Base-by-base conservation (phyloP, 1,284 basidiomycete genomes). In the Cutaneotrichosporon cyanovorans region DNA sequence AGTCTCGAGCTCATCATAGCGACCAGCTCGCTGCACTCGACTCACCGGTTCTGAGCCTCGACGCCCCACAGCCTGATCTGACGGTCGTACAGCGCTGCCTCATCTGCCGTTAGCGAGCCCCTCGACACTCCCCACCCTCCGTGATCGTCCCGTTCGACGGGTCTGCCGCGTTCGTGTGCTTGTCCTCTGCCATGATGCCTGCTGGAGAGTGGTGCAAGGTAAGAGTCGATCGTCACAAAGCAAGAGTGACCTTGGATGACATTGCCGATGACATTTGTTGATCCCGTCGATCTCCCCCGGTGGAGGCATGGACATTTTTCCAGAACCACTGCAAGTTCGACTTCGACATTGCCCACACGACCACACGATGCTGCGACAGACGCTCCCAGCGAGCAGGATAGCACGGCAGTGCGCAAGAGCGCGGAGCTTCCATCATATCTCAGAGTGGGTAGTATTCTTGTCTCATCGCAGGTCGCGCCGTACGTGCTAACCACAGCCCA, bases 1-100 rank as follows among this genome's bases (percentile, higher is more conserved):
- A 45, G 38, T 23, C 19, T 28, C n/a, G n/a, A n/a, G n/a, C n/a
- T n/a, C n/a, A n/a, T n/a, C n/a, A n/a, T n/a, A n/a, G n/a, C n/a
- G 31, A 38, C 20, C 23, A 45, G 19, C 20, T 30, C 18, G 6
- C 31, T 14, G 11, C n/a, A 18, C 5, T 28, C 16, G 4, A 68
- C 75, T 60, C 54, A 89, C 90, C 83, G 79, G 71, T 93, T 90
- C 70, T 98, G 93, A 22, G 95, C 93, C 69, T 96, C 93, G 23
- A 96, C 79, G 37, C 95, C 93, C 93, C 93, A 98, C 51, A 97
- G 75, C 22, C 95, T 81, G 74, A 98, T 96, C 73, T 97, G 93
- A 33, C 93, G 83, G 72, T 97, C 93, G 69, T 98, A 97, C 23
- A 96, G 73, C 5, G 84, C 84, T 15, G 84, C 87, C 66, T 89